Base-by-base conservation (phyloP, 1,284 basidiomycete species). In the Ganoderma multipileum region DNA sequence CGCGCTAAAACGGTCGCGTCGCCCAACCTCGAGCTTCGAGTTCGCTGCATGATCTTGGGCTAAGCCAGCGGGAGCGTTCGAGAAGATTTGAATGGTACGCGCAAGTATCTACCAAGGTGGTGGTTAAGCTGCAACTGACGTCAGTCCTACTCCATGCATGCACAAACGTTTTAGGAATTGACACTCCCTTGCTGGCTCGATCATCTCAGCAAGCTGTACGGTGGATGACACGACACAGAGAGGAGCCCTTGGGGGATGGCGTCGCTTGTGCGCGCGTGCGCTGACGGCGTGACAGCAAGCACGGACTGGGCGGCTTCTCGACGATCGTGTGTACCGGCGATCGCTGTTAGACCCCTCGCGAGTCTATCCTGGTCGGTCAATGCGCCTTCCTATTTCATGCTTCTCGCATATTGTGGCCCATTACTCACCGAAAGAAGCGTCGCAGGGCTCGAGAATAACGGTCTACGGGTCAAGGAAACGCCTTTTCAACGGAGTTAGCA, bases 101-200 rank as follows among this genome's bases (percentile, higher is more conserved):
- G 12, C 28, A 14, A 18, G 16, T 12, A 26, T 50, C 9, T 50
- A 3, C 47, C 47, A 26, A 23, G 0, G 23, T 33, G 23, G 47
- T 55, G 52, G 52, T 55, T 55, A 55, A 28, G 16, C 52, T 28
- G 52, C 28, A 20, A 20, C 52, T 55, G 52, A 55, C 52, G 52
- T 55, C 52, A 55, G 52, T 33, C 14, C 52, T 33, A 55, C 52
- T 30, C 23, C 52, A 55, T 55, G 16, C 52, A 26, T 55, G 28
- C 52, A 30, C 23, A 23, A 50, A 26, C 47, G 26, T 50, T 26
- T 23, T 3, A 26, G 0, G 47, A 26, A 2, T 26, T 50, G 47
- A 50, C 47, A 50, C 47, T 26, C 47, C 23, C 47, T 14, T 50
- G 23, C 47, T 50, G 9, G 23, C 23, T 26, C 23, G 47, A 50